Evolutionary conservation across 75 land plant species (phyloP).

Genomic region (Selaginella tamariscina): DNA sequence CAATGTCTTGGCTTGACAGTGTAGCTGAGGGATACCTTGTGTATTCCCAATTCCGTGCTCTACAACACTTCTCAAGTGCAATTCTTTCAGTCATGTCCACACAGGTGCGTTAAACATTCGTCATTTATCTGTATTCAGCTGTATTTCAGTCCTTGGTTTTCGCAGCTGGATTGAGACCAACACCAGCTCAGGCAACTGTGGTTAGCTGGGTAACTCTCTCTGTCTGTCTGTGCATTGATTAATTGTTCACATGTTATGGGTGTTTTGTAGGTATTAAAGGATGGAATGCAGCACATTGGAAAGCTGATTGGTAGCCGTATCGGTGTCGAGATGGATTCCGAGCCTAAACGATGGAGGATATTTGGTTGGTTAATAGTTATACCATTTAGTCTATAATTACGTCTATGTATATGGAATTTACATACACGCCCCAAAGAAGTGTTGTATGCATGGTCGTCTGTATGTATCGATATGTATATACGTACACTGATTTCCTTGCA

Average conservation of each 20-base stretch:
- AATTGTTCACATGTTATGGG: neutral
- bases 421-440: neutral
- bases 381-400: neutral
- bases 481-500: conserved; percentile 23
- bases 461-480: neutral
- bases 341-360: conserved; percentile 96
- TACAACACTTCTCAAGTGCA: conserved; percentile 92
- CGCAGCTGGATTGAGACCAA: conserved; percentile 97
- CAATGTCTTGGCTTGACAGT: conserved; percentile 28
- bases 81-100: conserved; percentile 77
- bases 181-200: conserved; percentile 95
- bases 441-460: too few species aligned
- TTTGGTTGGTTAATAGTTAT: conserved; percentile 63
- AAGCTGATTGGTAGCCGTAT: conserved; percentile 85
- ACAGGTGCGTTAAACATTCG: conserved; percentile 40
- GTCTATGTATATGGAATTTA: neutral
- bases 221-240: neutral
- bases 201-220: conserved; percentile 77
- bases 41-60: conserved; percentile 80
- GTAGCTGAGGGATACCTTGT: conserved; percentile 87
- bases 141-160: conserved; percentile 74
- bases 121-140: neutral
- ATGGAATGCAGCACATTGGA: conserved; percentile 97
- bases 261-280: conserved; percentile 66
- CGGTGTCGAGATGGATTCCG: conserved; percentile 98